Evolutionary conservation across 306 rosid genomes (phyloP), one percentile per base, ranked within the genome.

Genomic region (Boehmeria nivea): DNA sequence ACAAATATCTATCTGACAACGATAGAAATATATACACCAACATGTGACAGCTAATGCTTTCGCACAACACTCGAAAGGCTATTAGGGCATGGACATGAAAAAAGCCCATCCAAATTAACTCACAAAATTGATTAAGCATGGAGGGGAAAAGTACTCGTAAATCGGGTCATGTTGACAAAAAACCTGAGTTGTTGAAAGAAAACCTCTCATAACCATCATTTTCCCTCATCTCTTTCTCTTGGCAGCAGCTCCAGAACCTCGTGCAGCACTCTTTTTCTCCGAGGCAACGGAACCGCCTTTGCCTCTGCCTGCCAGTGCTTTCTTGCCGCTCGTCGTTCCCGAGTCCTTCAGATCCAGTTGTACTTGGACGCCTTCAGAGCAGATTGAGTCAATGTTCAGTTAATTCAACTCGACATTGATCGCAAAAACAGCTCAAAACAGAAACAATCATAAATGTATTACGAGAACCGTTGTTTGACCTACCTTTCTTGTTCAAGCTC

Each of bases 201-300:
- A 17, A 13, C 31, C 28, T 15, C 26, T 0, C 58, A 31, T 54
- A 46, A 13, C 10, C 48, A 39, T 14, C 50, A 55, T n/a, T 54
- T 50, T 38, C 49, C 47, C 54, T 90, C 82, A 85, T 73, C 95
- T 80, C 76, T 87, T 91, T 74, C 99, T 83, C 81, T 87, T 84
- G 18, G 85, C 53, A 59, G 85, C 63, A 33, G 81, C 50, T 47
- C 82, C 89, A 21, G 93, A 68, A 69, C 84, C 75, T 59, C 74
- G 85, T 8, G 85, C 81, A 12, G 21, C 23, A n/a, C 57, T 64
- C 39, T 61, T 82, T 82, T 82, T 87, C 79, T 70, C 80, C 0
- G 67, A 43, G 18, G 86, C 65, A 21, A 68, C 34, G 3, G 90
- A 70, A 65, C 74, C 82, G 59, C 82, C 85, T 82, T 57, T 79